A percentile compares a stretch with the other conserved stretches of the same genome.
Conservation (phyloP, 2,329 filamentous ascomycete species). For the Neocatenulostroma microsporum region DNA sequence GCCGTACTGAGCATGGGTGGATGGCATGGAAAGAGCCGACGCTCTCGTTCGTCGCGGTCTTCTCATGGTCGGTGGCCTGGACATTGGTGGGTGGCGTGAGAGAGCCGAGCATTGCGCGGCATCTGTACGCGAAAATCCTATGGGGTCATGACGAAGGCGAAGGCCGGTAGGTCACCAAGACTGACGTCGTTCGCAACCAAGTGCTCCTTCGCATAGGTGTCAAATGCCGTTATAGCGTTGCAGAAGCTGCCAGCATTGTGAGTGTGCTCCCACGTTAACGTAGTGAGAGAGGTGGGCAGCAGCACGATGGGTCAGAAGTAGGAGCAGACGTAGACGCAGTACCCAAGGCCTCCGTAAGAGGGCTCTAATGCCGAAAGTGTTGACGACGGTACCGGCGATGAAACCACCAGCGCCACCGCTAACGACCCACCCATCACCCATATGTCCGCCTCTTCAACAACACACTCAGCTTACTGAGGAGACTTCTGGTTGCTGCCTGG, state of each 20-base stretch:
- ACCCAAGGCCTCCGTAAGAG: too few species aligned
- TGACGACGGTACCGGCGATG: too few species aligned
- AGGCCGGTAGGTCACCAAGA: conserved; percentile 49
- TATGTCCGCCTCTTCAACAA: too few species aligned
- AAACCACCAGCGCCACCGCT: too few species aligned
- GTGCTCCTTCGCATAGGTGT: conserved; percentile 87
- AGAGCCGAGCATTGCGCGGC: conserved; percentile 92
- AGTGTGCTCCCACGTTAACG: conserved; percentile 97
- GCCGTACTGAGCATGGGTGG: too few species aligned
- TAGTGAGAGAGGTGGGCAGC: conserved; percentile 95
- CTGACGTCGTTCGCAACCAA: conserved; percentile 74
- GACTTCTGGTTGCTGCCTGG: conserved; percentile 19
- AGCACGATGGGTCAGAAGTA: conserved; percentile 98
- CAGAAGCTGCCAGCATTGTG: conserved; percentile 94
- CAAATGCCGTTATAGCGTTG: conserved; percentile 91
- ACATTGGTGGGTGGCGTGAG: too few species aligned
- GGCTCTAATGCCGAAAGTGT: too few species aligned
- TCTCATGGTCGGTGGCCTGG: too few species aligned
- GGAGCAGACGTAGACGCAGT: too few species aligned
- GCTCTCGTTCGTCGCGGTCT: too few species aligned
- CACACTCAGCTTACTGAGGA: conserved; percentile 28
- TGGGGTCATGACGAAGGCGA: conserved; percentile 97
- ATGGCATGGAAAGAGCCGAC: too few species aligned
- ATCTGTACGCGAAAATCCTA: conserved; percentile 98
- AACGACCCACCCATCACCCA: too few species aligned